Conservation (phyloP, 78 protist genomes). For the Anaeramoeba flamelloides region DNA sequence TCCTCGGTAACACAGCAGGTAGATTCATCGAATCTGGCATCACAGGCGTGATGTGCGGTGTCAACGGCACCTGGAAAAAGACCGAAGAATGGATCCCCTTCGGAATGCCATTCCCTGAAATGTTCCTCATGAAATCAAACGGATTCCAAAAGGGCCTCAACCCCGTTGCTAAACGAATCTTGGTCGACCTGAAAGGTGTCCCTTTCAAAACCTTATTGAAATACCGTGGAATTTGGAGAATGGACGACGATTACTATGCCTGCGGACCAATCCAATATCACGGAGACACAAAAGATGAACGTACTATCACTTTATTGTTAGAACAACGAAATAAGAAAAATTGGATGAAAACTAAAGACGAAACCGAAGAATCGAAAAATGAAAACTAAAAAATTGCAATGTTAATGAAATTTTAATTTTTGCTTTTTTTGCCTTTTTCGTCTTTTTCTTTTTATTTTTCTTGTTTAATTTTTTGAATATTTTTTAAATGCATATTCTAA, state of each 20-base stretch:
- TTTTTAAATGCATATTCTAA: too few relatives aligned
- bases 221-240: conserved; percentile 2
- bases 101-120: conserved; percentile 22
- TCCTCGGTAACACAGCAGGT: conserved; percentile 33
- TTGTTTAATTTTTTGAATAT: too few relatives aligned
- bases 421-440: too few relatives aligned
- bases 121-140: conserved; percentile 25
- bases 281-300: conserved; percentile 3
- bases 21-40: conserved; percentile 9
- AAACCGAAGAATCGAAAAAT: too few relatives aligned
- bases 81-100: conserved; percentile 10
- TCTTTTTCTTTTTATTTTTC: too few relatives aligned
- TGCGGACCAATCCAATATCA: conserved; percentile 20
- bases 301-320: not conserved
- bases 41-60: conserved; percentile 29
- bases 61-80: not conserved
- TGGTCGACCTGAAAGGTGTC: conserved; percentile 11
- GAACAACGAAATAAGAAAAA: too few relatives aligned
- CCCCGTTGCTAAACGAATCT: conserved; percentile 17
- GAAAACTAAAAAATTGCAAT: too few relatives aligned
- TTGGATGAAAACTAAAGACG: too few relatives aligned
- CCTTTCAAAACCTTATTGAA: not conserved
- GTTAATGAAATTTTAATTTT: too few relatives aligned
- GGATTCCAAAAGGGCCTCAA: too few relatives aligned
- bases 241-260: conserved; percentile 1